phyloP scores from a whole-genome alignment of 352 stramenopile genomes.

The Pseudoperonospora humuli region DNA sequence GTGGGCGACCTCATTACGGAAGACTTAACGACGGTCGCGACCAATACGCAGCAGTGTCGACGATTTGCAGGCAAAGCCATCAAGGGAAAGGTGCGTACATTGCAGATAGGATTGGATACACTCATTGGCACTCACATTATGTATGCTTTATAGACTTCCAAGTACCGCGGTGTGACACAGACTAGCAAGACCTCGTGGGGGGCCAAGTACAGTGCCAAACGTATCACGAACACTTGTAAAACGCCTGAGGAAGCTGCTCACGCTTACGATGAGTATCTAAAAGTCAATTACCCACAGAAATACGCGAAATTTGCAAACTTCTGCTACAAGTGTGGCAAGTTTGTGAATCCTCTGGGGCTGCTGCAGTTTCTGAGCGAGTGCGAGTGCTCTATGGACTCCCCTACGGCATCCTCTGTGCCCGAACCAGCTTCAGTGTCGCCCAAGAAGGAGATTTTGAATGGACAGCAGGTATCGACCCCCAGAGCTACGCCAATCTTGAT shows the following conservation, averaged over 20 bases:
- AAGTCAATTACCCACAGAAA: conserved; percentile 73
- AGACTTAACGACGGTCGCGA: conserved; percentile 37
- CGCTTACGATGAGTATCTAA: conserved; percentile 79
- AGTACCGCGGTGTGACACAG: conserved; percentile 79
- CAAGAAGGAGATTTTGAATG: conserved; percentile 33
- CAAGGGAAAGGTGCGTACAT: conserved; percentile 62
- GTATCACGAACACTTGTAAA: conserved; percentile 85
- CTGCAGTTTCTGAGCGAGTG: conserved; percentile 72
- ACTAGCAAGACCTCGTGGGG: conserved; percentile 84
- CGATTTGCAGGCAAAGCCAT: conserved; percentile 70
- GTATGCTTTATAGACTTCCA: conserved; percentile 77
- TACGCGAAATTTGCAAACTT: conserved; percentile 86
- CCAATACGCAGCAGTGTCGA: conserved; percentile 13
- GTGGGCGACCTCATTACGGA: conserved; percentile 44
- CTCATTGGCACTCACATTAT: no score
- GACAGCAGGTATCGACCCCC: conserved; percentile 28
- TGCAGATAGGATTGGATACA: no score
- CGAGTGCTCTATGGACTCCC: conserved; percentile 36
- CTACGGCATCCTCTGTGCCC: conserved; percentile 3
- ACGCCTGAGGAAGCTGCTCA: conserved; percentile 77
- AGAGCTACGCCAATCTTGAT: conserved; percentile 20
- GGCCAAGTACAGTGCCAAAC: conserved; percentile 84
- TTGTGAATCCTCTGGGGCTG: conserved; percentile 74
- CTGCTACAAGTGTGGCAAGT: conserved; percentile 68
- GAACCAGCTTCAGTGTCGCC: conserved; percentile 18